These are phyloP conservation scores for Mucor plumbeus DNA, from an alignment of 371 early-diverging fungal species.

Conservation along the genomic window DNA sequence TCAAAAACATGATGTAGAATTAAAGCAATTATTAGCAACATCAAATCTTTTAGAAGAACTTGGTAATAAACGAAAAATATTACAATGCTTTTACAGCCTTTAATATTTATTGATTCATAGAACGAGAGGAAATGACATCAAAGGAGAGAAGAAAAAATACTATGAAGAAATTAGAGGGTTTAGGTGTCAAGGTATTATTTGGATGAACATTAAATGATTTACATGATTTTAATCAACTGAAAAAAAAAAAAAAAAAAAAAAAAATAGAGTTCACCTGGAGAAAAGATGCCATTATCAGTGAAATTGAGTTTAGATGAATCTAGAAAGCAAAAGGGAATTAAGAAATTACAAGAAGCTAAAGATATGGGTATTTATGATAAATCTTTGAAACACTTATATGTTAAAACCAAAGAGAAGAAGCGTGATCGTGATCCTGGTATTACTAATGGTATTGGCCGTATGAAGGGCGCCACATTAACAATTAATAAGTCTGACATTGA, in stretches of 20 bases:
- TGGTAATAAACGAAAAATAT: constrained; percentile 21
- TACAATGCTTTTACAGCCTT: background rate
- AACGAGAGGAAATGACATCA: constrained; percentile 50
- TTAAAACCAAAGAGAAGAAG: constrained; percentile 38
- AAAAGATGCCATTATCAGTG: constrained; percentile 38
- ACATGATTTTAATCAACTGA: background rate
- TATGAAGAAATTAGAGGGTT: constrained; percentile 44
- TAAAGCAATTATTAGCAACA: constrained; percentile 46
- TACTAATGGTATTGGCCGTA: constrained; percentile 46
- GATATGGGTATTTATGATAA: constrained; percentile 53
- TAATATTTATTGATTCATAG: constrained; percentile 17
- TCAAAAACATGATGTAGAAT: constrained; percentile 42
- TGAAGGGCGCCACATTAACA: constrained; percentile 51
- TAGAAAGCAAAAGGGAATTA: constrained; percentile 24
- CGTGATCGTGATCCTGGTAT: constrained; percentile 51
- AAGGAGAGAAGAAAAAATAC: constrained; percentile 49
- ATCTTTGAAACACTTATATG: constrained; percentile 50
- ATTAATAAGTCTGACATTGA: constrained; percentile 39
- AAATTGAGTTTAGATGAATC: constrained; percentile 38
- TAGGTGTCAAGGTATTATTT: constrained; percentile 43
- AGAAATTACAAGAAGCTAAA: constrained; percentile 49
- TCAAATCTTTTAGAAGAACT: constrained; percentile 51
- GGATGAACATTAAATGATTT: background rate
- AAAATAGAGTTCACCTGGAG: background rate
- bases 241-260: no score